A percentile compares a stretch with the other conserved stretches of the same genome.
Evolutionary conservation across 2,329 filamentous ascomycete species (phyloP).

Genomic region (Aaosphaeria arxii): DNA sequence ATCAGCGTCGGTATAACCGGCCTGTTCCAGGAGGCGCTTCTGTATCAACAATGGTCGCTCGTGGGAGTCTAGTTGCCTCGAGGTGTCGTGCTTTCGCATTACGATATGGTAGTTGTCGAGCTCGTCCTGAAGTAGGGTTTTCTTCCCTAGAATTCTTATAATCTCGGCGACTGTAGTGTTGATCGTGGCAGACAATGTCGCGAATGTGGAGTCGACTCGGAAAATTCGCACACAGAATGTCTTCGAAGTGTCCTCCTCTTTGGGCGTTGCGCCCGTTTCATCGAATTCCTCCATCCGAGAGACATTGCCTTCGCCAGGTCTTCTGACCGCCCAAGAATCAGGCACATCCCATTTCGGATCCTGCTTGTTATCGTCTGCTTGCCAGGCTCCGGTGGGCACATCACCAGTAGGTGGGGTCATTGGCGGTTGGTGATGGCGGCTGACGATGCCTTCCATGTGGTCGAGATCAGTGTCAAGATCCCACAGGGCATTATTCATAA

Average conservation of each 20-base stretch:
- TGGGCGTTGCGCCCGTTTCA: conserved; percentile 64
- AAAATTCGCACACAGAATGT: conserved; percentile 95
- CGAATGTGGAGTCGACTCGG: conserved; percentile 88
- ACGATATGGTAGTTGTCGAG: conserved; percentile 95
- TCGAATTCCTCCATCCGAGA: conserved; percentile 58
- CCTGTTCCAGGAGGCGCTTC: conserved; percentile 84
- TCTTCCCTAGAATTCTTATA: conserved; percentile 86
- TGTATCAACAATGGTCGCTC: conserved; percentile 90
- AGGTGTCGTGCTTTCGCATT: conserved; percentile 86
- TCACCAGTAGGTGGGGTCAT: conserved; percentile 64
- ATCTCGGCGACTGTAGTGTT: conserved; percentile 85
- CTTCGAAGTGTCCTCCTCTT: conserved; percentile 69
- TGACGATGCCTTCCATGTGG: conserved; percentile 89
- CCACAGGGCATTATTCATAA: conserved; percentile 62
- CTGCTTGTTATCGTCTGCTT: conserved; percentile 28
- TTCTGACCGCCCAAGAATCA: conserved; percentile 93
- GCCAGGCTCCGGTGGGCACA: conserved; percentile 45
- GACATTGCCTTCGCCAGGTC: conserved; percentile 62
- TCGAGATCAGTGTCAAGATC: conserved; percentile 83
- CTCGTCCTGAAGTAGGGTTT: conserved; percentile 87
- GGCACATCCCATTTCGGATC: conserved; percentile 75
- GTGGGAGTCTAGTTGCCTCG: conserved; percentile 71
- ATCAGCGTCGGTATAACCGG: conserved; percentile 84
- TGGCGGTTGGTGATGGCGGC: conserved; percentile 59
- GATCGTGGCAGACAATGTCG: conserved; percentile 79